Base-by-base conservation (phyloP, 192 early-diverging fungal species). In the Linnemannia elongata region DNA sequence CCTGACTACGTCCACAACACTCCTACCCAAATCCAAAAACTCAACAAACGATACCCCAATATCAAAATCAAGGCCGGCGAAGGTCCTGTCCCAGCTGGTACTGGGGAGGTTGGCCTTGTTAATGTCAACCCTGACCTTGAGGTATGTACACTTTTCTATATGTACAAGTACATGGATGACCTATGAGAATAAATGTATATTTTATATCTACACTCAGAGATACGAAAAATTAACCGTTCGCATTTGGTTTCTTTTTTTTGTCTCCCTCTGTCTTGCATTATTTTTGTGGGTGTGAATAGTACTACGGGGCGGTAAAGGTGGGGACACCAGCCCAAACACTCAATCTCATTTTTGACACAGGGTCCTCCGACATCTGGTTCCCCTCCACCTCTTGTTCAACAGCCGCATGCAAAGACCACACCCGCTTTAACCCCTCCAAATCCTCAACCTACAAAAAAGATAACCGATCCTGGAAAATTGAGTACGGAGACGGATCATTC, bases 401-500 rank as follows among this genome's bases (percentile, higher is more conserved):
- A 13, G 0, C 45, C 5, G 89, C 88, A n/a, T 93, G 92, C 72
- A 68, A 76, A 22, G 69, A 55, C 60, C 90, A 92, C 72, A 88
- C 78, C 74, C 89, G 86, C 18, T 93, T 91, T 69, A 85, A 88
- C 69, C 78, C 88, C 6, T 74, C 82, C 49, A 88, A 87, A 72
- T 92, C 91, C 12, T 84, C 86, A 7, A 93, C 93, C 1, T 92
- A 91, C 88, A 80, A 89, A 73, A 77, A 88, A 7, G 91, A 91
- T 60, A 91, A 91, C 0, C 88, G 90, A 38, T 72, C 89, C 30
- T 94, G 93, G 92, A 81, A 83, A 1, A 93, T 94, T 33, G 82
- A 82, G 12, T 94, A 94, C 77, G 94, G 92, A 49, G 94, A 94
- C 80, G 92, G 91, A 44, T 93, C 92, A 7, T 52, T 42, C 17